Percentiles rank a stretch among this genome's conserved stretches.
Evolutionary conservation across 129 eudicot genomes (phyloP).

Genomic region (Artemisia annua): DNA sequence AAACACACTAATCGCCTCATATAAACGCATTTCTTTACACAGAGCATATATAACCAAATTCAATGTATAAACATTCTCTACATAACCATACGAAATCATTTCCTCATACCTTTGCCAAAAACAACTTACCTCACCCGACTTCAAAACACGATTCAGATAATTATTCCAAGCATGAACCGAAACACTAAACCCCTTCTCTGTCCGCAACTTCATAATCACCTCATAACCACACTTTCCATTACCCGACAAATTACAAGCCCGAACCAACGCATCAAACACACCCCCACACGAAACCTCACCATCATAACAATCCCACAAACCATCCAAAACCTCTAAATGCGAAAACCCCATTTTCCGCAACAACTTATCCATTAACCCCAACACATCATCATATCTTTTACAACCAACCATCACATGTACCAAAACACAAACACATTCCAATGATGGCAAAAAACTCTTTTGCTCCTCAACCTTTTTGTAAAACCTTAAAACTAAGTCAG

Average conservation of each 20-base stretch:
- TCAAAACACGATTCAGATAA: conserved; percentile 50
- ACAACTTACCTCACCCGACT: conserved; percentile 29
- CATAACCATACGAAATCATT: conserved; percentile 53
- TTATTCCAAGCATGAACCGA: conserved; percentile 83
- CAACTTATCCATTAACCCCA: conserved; percentile 43
- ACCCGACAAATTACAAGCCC: conserved; percentile 60
- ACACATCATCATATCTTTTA: conserved; percentile 52
- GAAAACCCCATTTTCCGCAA: conserved; percentile 44
- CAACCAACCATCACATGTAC: conserved; percentile 42
- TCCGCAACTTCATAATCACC: conserved; percentile 47
- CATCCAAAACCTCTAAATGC: conserved; percentile 54
- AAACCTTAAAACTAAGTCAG: conserved; percentile 48
- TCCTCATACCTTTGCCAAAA: conserved; percentile 53
- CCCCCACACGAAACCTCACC: conserved; percentile 8
- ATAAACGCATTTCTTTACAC: conserved; percentile 48
- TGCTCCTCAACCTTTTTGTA: conserved; percentile 36
- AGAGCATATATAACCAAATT: conserved; percentile 58
- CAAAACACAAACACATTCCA: conserved; percentile 36
- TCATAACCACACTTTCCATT: conserved; percentile 50
- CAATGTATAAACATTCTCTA: conserved; percentile 60
- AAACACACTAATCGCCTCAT: conserved; percentile 50
- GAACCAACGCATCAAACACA: conserved; percentile 63
- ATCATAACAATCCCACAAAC: conserved; percentile 38
- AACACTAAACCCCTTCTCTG: conserved; percentile 40
- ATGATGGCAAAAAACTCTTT: conserved; percentile 25